Evolutionary conservation across 1,284 basidiomycete species (phyloP), one percentile per base, ranked within the genome.

Genomic region (Hemileia vastatrix): DNA sequence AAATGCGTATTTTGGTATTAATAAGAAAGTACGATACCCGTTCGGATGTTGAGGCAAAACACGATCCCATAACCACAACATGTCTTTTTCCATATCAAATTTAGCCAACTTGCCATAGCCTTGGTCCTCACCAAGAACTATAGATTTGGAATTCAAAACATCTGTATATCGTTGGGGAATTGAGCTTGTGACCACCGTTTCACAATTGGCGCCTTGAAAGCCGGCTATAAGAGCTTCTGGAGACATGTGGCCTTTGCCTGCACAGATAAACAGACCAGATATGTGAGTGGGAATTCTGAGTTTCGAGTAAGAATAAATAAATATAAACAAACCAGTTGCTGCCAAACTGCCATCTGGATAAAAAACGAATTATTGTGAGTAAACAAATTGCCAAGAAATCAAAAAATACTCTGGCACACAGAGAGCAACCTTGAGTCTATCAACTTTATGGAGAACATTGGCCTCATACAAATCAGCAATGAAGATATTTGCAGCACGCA

Each of bases 71-170:
- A 86, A 81, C 90, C 93, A 92, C 48, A 93, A 79, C 84, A 97
- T 87, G 74, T 97, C 93, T 43, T 82, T 81, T 66, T 91, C 84
- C 80, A 89, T 86, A 75, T 92, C 86, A 71, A 90, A 96, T 43
- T 81, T 77, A 4, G 54, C 52, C 6, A 23, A 45, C 48, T 62
- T 52, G 13, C 60, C 60, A 24, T 32, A 36, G 21, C 43, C 44
- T 15, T 48, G 6, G 32, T 45, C 52, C 6, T 48, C 32, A 13
- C 60, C 60, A 24, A 62, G 53, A 27, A 54, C 54, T 21, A 62
- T 55, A 11, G 47, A 54, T 40, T 62, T 62, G 49, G 54, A 55
- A 5, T 62, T 33, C 32, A 52, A 62, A 6, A 62, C 60, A n/a
- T 52, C 43, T 49, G 48, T n/a, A 48, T 62, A 62, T 15, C 60